These are phyloP conservation scores for Penicillium crustosum DNA, from an alignment of 2,329 filamentous ascomycete species.

Conservation along the genomic window DNA sequence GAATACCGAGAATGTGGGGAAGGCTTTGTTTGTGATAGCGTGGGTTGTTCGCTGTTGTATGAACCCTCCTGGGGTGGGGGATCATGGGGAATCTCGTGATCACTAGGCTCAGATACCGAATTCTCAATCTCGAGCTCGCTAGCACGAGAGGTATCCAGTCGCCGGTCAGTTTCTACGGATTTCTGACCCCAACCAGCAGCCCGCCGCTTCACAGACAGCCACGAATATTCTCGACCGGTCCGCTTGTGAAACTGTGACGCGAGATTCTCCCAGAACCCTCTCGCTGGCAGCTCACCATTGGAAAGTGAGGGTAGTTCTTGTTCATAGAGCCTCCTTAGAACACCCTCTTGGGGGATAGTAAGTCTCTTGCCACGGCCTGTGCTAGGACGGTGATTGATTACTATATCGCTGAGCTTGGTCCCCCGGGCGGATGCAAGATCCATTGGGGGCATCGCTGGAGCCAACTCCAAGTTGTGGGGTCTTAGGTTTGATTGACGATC, in stretches of 20 bases:
- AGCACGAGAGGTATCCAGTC: not conserved
- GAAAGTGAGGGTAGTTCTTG: not conserved
- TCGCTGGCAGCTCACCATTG: not conserved
- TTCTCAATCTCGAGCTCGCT: not conserved
- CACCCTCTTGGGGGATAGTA: not conserved
- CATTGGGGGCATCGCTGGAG: not conserved
- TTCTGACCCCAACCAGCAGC: not conserved
- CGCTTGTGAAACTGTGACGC: not conserved
- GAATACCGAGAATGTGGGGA: not conserved
- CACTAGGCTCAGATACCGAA: not conserved
- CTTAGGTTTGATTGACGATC: not conserved
- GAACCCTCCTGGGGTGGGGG: too few relatives aligned
- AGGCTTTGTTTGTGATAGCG: not conserved
- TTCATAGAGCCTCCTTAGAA: constrained; percentile 1
- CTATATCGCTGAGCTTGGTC: not conserved
- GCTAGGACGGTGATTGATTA: not conserved
- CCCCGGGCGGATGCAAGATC: constrained; percentile 3
- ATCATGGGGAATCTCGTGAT: not conserved
- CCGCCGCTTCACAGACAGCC: constrained; percentile 6
- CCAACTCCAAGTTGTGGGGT: not conserved
- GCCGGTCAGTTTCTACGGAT: not conserved
- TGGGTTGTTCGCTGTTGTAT: not conserved
- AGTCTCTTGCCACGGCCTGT: constrained; percentile 3
- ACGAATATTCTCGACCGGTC: constrained; percentile 5
- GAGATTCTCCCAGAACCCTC: constrained; percentile 3